phyloP scores from a whole-genome alignment of 257 asterid species.

The Penstemon davidsonii region DNA sequence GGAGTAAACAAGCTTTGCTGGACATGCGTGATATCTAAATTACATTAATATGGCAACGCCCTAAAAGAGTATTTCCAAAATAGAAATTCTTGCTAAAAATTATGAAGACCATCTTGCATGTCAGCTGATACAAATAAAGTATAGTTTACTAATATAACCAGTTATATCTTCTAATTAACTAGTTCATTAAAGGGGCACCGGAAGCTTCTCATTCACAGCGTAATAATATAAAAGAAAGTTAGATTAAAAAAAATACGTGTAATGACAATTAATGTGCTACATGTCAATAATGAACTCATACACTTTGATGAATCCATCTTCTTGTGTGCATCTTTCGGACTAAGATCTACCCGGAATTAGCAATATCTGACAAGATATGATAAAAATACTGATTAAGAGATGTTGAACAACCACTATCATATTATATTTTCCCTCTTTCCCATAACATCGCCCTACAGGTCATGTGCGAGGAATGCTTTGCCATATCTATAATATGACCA shows the following conservation, averaged over 20 bases:
- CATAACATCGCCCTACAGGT: background rate
- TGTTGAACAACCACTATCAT: background rate
- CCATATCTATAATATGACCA: background rate
- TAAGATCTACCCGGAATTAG: background rate
- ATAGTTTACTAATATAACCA: background rate
- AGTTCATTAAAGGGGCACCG: background rate
- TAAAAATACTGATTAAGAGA: background rate
- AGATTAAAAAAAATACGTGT: background rate
- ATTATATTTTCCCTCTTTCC: background rate
- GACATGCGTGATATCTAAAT: slow-evolving; percentile 2
- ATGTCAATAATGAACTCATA: background rate
- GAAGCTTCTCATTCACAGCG: background rate
- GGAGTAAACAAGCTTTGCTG: background rate
- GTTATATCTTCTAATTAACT: background rate
- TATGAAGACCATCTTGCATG: slow-evolving; percentile 1
- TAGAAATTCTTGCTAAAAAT: background rate
- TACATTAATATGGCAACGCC: background rate
- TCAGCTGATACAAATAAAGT: background rate
- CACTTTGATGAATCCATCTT: background rate
- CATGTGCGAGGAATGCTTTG: background rate
- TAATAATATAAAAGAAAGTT: background rate
- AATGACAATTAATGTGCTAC: background rate
- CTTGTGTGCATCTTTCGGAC: background rate
- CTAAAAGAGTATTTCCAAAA: slow-evolving; percentile 4
- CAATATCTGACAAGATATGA: background rate